Evolutionary conservation across 2,329 filamentous ascomycete genomes (phyloP).

Genomic region (Aspergillus sp.): DNA sequence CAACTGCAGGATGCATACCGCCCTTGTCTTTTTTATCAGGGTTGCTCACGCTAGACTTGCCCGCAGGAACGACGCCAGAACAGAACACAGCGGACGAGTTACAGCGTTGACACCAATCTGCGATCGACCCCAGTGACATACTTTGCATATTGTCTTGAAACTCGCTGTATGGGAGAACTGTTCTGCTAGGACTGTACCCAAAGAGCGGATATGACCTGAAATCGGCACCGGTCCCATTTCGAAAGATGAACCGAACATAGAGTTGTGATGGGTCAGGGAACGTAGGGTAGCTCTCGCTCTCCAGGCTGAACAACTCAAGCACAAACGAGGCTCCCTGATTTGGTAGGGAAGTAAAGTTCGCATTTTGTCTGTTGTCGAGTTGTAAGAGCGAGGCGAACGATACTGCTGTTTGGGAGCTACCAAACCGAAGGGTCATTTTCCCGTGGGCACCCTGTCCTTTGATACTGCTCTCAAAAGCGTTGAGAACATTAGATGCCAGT

Average conservation of each 20-base stretch:
- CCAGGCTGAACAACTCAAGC: constrained; percentile 53
- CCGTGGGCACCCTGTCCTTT: constrained; percentile 34
- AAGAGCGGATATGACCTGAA: constrained; percentile 52
- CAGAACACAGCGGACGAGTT: constrained; percentile 52
- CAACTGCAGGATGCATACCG: constrained; percentile 46
- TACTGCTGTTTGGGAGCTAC: constrained; percentile 50
- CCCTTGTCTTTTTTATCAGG: constrained; percentile 11
- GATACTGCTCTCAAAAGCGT: constrained; percentile 41
- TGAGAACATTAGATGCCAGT: constrained; percentile 39
- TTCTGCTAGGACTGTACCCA: constrained; percentile 45
- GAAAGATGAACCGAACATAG: constrained; percentile 57
- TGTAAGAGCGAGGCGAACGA: constrained; percentile 51
- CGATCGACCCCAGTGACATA: constrained; percentile 44
- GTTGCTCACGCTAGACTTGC: neutral
- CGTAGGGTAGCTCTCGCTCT: constrained; percentile 27
- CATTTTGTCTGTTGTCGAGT: constrained; percentile 38
- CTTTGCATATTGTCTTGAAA: constrained; percentile 48
- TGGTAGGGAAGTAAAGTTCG: constrained; percentile 51
- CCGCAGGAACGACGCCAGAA: constrained; percentile 36
- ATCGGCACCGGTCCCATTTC: constrained; percentile 52
- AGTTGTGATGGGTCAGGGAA: constrained; percentile 49
- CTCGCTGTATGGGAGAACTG: constrained; percentile 50
- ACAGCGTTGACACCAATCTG: constrained; percentile 56
- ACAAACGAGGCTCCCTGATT: constrained; percentile 49
- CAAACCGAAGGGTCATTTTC: constrained; percentile 52